Conservation (phyloP, 768 basidiomycete genomes). For the Lentinula lateritia region DNA sequence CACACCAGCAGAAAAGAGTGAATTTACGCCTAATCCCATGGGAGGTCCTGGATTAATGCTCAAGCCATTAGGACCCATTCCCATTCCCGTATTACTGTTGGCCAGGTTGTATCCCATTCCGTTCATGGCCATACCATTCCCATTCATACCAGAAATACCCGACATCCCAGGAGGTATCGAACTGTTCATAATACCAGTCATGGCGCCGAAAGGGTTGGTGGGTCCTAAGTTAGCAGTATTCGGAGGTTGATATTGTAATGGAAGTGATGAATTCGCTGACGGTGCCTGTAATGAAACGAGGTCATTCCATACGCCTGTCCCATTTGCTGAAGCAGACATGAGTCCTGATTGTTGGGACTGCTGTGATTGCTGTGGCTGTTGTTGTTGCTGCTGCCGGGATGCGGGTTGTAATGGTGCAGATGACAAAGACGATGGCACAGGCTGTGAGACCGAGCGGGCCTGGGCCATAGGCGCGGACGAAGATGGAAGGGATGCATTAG, state of each 20-base stretch:
- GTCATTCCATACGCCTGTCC: constrained; percentile 50
- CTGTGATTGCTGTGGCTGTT: constrained; percentile 10
- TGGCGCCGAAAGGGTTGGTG: background rate
- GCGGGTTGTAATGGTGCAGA: constrained; percentile 13
- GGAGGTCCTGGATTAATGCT: constrained; percentile 9
- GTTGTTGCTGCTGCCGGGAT: constrained; percentile 11
- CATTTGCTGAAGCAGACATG: constrained; percentile 3
- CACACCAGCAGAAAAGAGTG: constrained; percentile 12
- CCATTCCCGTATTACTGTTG: constrained; percentile 1
- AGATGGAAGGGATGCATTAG: constrained; percentile 11
- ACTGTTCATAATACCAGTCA: background rate
- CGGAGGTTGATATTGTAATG: constrained; percentile 36
- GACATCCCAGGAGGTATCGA: background rate
- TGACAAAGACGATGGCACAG: constrained; percentile 14
- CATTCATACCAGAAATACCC: background rate
- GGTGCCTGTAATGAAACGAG: constrained; percentile 42
- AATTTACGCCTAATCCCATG: constrained; percentile 18
- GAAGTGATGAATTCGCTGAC: constrained; percentile 46
- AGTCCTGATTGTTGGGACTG: constrained; percentile 16
- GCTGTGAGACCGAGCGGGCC: constrained; percentile 17
- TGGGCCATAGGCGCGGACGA: constrained; percentile 11
- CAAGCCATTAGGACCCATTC: constrained; percentile 7
- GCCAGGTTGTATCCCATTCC: background rate
- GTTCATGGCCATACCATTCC: too few species aligned
- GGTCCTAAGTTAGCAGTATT: background rate